Evolutionary conservation across 2,329 filamentous ascomycete genomes (phyloP).

Genomic region (Epichloe sibirici): DNA sequence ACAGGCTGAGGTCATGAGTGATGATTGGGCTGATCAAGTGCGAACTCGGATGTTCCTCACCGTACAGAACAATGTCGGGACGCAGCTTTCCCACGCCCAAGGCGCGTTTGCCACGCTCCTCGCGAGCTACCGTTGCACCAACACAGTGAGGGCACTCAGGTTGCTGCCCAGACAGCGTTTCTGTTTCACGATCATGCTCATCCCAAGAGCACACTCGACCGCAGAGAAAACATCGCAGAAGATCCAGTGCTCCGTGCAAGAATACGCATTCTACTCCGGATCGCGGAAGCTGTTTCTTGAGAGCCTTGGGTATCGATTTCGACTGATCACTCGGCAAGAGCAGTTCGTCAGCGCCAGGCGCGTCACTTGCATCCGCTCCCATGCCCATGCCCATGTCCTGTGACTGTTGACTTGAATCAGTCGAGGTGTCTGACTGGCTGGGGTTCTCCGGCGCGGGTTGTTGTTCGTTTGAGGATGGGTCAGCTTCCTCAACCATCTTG

Average conservation of each 20-base stretch:
- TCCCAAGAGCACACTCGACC: constrained; percentile 48
- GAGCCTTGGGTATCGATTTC: constrained; percentile 5
- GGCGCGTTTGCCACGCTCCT: constrained; percentile 53
- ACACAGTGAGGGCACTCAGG: constrained; percentile 56
- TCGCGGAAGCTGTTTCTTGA: constrained; percentile 16
- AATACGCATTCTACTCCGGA: constrained; percentile 54
- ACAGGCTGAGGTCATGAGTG: constrained; percentile 51
- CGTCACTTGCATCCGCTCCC: constrained; percentile 6
- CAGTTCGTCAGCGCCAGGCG: constrained; percentile 9
- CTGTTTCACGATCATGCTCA: constrained; percentile 38
- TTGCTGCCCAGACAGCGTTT: constrained; percentile 50
- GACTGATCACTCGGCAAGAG: constrained; percentile 8
- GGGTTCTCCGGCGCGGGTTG: constrained; percentile 8
- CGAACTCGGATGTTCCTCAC: constrained; percentile 58
- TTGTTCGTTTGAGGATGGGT: constrained; percentile 5
- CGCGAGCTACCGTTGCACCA: constrained; percentile 47
- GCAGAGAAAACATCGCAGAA: constrained; percentile 52
- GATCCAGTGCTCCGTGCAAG: constrained; percentile 56
- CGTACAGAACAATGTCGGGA: constrained; percentile 63
- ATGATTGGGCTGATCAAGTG: constrained; percentile 57
- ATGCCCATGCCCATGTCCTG: constrained; percentile 7
- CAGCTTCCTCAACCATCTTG: constrained; percentile 26
- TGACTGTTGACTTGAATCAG: constrained; percentile 6
- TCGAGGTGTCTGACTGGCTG: not conserved
- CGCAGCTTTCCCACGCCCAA: constrained; percentile 55